Percentiles rank a stretch among this genome's conserved stretches.
These are phyloP conservation scores for Ehretia macrophylla DNA, from an alignment of 257 asterid species.

Conservation along the genomic window DNA sequence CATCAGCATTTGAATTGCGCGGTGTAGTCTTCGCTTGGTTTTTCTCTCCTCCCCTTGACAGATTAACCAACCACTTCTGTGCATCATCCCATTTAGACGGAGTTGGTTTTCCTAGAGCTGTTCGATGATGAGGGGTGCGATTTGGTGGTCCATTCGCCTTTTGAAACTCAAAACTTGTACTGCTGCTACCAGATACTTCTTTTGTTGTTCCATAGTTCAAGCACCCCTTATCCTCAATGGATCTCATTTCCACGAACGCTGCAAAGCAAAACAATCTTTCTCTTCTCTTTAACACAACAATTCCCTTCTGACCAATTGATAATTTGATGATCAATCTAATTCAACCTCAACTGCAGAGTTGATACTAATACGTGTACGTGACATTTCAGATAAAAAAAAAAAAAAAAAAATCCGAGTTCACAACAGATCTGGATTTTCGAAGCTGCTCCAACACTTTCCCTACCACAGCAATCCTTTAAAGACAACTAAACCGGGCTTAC, in stretches of 20 bases:
- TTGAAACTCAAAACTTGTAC: constrained; percentile 60
- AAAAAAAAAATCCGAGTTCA: neutral
- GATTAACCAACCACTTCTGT: constrained; percentile 91
- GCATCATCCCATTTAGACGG: constrained; percentile 99
- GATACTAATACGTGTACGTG: neutral
- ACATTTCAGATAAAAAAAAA: constrained; percentile 3
- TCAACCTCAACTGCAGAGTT: neutral
- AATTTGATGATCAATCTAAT: neutral
- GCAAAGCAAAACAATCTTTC: neutral
- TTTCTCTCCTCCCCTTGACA: constrained; percentile 63
- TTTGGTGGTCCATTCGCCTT: constrained; percentile 31
- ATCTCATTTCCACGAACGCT: constrained; percentile 38
- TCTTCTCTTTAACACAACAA: neutral
- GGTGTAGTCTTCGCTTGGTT: constrained; percentile 57
- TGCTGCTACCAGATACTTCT: constrained; percentile 32
- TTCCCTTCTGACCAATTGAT: too few relatives aligned
- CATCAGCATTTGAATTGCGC: constrained; percentile 90
- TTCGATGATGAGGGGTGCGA: constrained; percentile 55
- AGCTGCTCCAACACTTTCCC: too few relatives aligned
- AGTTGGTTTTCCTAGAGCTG: constrained; percentile 67
- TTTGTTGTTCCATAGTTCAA: constrained; percentile 43
- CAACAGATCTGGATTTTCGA: too few relatives aligned
- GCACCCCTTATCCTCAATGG: constrained; percentile 78
- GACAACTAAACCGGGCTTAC: too few relatives aligned
- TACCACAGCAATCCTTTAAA: too few relatives aligned